Conservation (phyloP, 2,329 filamentous ascomycete genomes). For the Apiospora kogelbergensis region DNA sequence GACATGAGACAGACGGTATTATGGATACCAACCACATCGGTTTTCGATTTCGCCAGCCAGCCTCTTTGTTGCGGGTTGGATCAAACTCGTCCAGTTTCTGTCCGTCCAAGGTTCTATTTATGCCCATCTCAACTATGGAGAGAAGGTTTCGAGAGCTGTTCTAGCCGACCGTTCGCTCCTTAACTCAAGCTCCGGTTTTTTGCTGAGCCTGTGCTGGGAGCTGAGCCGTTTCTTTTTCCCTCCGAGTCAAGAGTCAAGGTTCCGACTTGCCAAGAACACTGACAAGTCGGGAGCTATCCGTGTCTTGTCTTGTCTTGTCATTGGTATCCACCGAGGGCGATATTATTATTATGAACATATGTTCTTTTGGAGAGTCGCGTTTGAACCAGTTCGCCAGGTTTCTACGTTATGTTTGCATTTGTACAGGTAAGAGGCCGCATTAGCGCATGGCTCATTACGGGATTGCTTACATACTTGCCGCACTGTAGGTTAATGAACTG, state of each 20-base stretch:
- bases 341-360: background rate
- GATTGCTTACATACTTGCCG: background rate
- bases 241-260: background rate
- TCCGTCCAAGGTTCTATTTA: background rate
- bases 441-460: background rate
- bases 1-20: background rate
- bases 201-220: background rate
- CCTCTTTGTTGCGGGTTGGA: background rate
- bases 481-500: background rate
- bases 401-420: background rate
- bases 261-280: background rate
- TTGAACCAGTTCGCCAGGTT: background rate
- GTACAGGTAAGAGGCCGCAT: background rate
- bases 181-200: constrained; percentile 1
- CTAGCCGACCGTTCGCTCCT: background rate
- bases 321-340: background rate
- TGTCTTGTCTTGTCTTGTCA: background rate
- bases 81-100: background rate
- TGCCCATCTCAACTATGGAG: background rate
- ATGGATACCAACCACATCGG: background rate
- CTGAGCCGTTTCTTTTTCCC: background rate
- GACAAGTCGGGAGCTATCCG: background rate
- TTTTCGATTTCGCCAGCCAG: background rate
- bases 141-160: background rate
- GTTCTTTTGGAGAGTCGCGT: constrained; percentile 1